Conservation (phyloP, 371 early-diverging fungal genomes). For the Umbelopsis sp. region DNA sequence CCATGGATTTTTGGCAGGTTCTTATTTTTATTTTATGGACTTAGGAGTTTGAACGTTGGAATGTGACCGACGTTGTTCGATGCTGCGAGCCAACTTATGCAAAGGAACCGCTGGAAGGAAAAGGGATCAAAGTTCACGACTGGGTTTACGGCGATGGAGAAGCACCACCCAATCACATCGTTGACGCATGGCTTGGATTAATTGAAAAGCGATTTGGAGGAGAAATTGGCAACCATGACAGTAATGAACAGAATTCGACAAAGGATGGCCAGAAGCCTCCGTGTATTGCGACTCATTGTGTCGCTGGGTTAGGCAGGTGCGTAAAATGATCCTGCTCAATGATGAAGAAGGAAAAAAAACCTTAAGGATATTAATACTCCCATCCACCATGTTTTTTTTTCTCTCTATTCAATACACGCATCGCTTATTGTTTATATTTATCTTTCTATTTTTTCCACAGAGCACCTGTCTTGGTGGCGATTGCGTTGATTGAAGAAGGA, state of each 20-base stretch:
- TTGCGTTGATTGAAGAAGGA: slow-evolving; percentile 85
- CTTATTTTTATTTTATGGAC: background rate
- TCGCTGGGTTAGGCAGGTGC: slow-evolving; percentile 83
- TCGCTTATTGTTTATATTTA: slow-evolving; percentile 4
- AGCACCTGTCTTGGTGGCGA: slow-evolving; percentile 78
- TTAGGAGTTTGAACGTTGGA: slow-evolving; percentile 67
- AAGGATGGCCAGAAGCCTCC: slow-evolving; percentile 26
- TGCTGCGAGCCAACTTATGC: slow-evolving; percentile 93
- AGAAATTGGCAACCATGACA: slow-evolving; percentile 19
- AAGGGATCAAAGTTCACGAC: slow-evolving; percentile 81
- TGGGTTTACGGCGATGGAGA: slow-evolving; percentile 89
- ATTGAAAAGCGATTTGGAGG: slow-evolving; percentile 59
- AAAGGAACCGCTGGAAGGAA: slow-evolving; percentile 59
- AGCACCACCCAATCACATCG: slow-evolving; percentile 75
- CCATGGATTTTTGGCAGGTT: background rate
- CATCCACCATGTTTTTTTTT: background rate
- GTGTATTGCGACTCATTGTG: slow-evolving; percentile 85
- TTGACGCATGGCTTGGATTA: slow-evolving; percentile 79
- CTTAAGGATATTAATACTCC: no score
- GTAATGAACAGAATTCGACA: slow-evolving; percentile 30
- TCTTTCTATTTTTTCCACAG: slow-evolving; percentile 30
- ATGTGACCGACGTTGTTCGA: slow-evolving; percentile 88
- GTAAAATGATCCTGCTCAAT: slow-evolving; percentile 17
- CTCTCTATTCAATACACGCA: background rate
- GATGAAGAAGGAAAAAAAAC: no score